Percentiles rank a stretch among this genome's conserved stretches.
Evolutionary conservation across 441 rosid genomes (phyloP).

Genomic region (Oxalis stricta): DNA sequence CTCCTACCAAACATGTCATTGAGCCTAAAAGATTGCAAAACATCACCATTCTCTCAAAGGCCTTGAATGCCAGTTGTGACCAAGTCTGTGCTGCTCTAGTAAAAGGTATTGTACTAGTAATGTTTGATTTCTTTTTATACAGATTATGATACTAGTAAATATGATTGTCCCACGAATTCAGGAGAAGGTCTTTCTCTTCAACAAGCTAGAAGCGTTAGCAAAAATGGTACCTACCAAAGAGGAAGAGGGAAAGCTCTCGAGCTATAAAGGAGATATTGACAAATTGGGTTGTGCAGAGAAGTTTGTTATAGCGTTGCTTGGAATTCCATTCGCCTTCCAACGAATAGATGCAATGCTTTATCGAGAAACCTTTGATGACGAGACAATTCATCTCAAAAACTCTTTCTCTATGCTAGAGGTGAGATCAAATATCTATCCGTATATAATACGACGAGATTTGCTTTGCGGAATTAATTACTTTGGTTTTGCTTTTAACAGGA

Average conservation of each 20-base stretch:
- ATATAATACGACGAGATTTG: too few species aligned
- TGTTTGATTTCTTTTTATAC: not conserved
- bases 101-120: constrained; percentile 37
- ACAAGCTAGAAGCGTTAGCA: constrained; percentile 75
- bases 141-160: not conserved
- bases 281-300: constrained; percentile 81
- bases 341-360: constrained; percentile 88
- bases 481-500: constrained; percentile 31
- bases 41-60: constrained; percentile 79
- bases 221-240: constrained; percentile 89
- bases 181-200: constrained; percentile 65
- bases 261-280: constrained; percentile 52
- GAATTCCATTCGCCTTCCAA: constrained; percentile 54
- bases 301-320: constrained; percentile 43
- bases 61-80: constrained; percentile 56
- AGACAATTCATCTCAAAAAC: constrained; percentile 70
- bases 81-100: constrained; percentile 62
- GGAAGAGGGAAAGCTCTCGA: constrained; percentile 64
- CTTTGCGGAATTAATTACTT: too few species aligned
- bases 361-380: constrained; percentile 81
- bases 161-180: constrained; percentile 11
- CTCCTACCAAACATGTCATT: constrained; percentile 81
- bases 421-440: constrained; percentile 4
- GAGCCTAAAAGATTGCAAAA: constrained; percentile 91
- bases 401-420: constrained; percentile 93